Evolutionary conservation across 208 protist species (phyloP).

Genomic region (Leishmania arabica): DNA sequence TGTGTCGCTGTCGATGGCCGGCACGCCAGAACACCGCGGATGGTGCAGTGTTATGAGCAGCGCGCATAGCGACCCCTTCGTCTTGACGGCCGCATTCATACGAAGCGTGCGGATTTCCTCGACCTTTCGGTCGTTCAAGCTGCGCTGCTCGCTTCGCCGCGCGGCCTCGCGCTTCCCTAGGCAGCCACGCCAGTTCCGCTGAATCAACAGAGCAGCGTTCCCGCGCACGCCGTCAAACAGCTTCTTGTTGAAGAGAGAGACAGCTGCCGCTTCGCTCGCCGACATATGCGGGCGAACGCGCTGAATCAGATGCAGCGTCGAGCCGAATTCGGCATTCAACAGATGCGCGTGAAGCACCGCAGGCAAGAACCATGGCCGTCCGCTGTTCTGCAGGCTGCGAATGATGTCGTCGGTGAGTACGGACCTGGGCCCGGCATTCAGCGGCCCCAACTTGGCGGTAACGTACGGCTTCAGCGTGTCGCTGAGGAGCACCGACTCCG

Average conservation of each 20-base stretch:
- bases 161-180: conserved; percentile 46
- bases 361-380: conserved; percentile 75
- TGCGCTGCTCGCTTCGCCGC: conserved; percentile 35
- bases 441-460: conserved; percentile 61
- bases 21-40: conserved; percentile 45
- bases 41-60: conserved; percentile 78
- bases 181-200: conserved; percentile 76
- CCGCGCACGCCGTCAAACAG: conserved; percentile 63
- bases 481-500: conserved; percentile 71
- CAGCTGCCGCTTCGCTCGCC: conserved; percentile 69
- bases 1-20: conserved; percentile 42
- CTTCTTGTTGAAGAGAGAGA: conserved; percentile 68
- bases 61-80: conserved; percentile 62
- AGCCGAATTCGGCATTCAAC: conserved; percentile 82
- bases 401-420: conserved; percentile 75
- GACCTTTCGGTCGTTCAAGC: conserved; percentile 66
- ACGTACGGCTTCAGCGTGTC: conserved; percentile 78
- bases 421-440: conserved; percentile 39
- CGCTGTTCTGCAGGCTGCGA: conserved; percentile 58
- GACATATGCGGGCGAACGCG: conserved; percentile 57
- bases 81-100: conserved; percentile 65
- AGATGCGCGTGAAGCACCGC: conserved; percentile 76
- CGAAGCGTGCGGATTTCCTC: conserved; percentile 80
- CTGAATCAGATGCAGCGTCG: conserved; percentile 77
- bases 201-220: conserved; percentile 75